Percentiles rank a stretch among this genome's conserved stretches.
These are phyloP conservation scores for Suhomyces wounanorum DNA, from an alignment of 1,139 yeast genomes.

Conservation along the genomic window DNA sequence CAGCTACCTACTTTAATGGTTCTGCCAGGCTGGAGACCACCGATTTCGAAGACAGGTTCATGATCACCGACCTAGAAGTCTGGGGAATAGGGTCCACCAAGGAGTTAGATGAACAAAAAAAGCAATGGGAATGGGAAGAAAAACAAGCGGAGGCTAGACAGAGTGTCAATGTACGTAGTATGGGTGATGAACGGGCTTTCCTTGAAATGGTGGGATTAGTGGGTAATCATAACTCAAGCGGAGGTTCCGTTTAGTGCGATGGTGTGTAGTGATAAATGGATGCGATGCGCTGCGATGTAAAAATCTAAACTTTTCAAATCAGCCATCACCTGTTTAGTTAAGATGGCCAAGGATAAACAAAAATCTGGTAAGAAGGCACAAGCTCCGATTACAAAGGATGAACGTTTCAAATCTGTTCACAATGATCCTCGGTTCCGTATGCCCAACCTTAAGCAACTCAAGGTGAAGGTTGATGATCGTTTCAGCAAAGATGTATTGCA, in stretches of 20 bases:
- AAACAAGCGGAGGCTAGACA: constrained; percentile 80
- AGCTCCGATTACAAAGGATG: constrained; percentile 55
- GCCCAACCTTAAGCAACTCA: constrained; percentile 69
- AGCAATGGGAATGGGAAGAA: constrained; percentile 90
- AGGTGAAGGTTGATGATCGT: constrained; percentile 83
- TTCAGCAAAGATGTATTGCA: constrained; percentile 73
- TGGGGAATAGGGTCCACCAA: constrained; percentile 87
- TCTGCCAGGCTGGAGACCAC: constrained; percentile 26
- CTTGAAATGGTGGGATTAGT: constrained; percentile 90
- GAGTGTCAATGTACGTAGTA: constrained; percentile 59
- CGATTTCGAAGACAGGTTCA: constrained; percentile 71
- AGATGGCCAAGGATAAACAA: constrained; percentile 19
- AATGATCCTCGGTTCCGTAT: constrained; percentile 86
- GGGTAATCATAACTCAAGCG: constrained; percentile 66
- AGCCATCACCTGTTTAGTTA: constrained; percentile 5
- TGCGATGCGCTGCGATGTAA: constrained; percentile 12
- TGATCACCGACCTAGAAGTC: constrained; percentile 77
- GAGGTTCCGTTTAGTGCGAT: constrained; percentile 50
- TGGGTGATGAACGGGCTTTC: constrained; percentile 83
- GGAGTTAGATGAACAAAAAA: constrained; percentile 73
- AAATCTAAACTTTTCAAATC: constrained; percentile 9
- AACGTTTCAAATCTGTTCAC: constrained; percentile 77
- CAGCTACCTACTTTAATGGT: constrained; percentile 30
- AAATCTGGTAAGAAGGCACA: constrained; percentile 11
- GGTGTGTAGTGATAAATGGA: background rate